These are phyloP conservation scores for Arthrinium phaeospermum DNA, from an alignment of 2,329 filamentous ascomycete species.

Conservation along the genomic window DNA sequence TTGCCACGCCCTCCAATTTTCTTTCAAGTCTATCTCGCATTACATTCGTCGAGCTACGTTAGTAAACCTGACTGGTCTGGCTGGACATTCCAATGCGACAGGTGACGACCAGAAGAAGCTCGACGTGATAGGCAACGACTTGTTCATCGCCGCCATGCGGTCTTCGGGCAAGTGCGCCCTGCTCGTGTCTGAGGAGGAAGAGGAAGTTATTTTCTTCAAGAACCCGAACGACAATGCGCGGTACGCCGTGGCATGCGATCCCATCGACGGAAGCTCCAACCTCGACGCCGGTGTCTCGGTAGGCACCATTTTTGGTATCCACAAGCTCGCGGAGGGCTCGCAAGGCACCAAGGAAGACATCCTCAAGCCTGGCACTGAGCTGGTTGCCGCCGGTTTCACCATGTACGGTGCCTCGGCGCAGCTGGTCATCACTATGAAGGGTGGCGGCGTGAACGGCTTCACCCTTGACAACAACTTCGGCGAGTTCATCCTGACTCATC, in stretches of 20 bases:
- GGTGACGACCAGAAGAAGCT: slow-evolving; percentile 99
- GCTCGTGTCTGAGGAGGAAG: slow-evolving; percentile 97
- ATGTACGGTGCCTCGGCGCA: slow-evolving; percentile 99
- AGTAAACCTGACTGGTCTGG: slow-evolving; percentile 93
- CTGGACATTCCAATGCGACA: slow-evolving; percentile 91
- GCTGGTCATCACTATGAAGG: slow-evolving; percentile 96
- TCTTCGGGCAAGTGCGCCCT: slow-evolving; percentile 89
- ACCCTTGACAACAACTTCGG: slow-evolving; percentile 95
- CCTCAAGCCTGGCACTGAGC: slow-evolving; percentile 85
- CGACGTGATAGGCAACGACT: slow-evolving; percentile 97
- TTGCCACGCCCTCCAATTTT: slow-evolving; percentile 97
- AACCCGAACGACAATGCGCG: slow-evolving; percentile 71
- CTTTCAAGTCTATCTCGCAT: slow-evolving; percentile 99
- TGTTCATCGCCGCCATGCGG: slow-evolving; percentile 95
- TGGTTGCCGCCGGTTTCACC: slow-evolving; percentile 96
- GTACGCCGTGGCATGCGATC: slow-evolving; percentile 96
- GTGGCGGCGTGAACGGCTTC: slow-evolving; percentile 92
- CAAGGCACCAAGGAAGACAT: slow-evolving; percentile 82
- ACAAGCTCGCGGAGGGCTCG: slow-evolving; percentile 82
- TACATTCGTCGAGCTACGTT: slow-evolving; percentile 96
- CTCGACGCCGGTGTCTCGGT: slow-evolving; percentile 97
- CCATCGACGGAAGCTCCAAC: slow-evolving; percentile 97
- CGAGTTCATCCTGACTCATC: slow-evolving; percentile 98
- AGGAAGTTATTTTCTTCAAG: slow-evolving; percentile 88
- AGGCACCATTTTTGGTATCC: slow-evolving; percentile 95